Evolutionary conservation across 2,329 filamentous ascomycete species (phyloP), one percentile per base, ranked within the genome.

Genomic region (Diplodia seriata): DNA sequence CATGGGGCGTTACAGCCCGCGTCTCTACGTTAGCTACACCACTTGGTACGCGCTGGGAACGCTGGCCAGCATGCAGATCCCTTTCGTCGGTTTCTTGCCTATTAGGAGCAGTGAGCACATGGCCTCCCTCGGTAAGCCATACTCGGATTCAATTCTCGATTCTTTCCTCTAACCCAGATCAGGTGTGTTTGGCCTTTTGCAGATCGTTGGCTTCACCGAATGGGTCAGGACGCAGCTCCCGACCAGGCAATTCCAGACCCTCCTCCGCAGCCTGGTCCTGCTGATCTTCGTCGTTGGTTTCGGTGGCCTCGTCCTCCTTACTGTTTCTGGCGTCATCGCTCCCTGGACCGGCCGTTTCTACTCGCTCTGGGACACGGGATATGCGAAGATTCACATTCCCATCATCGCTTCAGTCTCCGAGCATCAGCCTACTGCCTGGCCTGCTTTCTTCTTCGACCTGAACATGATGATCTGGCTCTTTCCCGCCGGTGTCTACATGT

Each of bases 361-460:
- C 84, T 99, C 96, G 26, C 89, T 99, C 38, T 99, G 94, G 93
- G 96, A 99, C 79, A 99, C 95, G 6, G 91, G 93, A 74, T 99
- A 99, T 78, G 95, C 95, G 75, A 99, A 99, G 86, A 96, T 98
- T 71, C 95, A 99, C 77, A 99, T 99, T 77, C 95, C 95, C 70
- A 99, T 99, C 77, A 99, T 99, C 79, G 95, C 95, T 3, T 99
- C 95, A n/a, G 95, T 99, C 56, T 99, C 95, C 1, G 95, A 99
- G 83, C 95, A 99, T 83, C 95, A 99, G 83, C 95, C 95, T 66
- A 99, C 95, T 47, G 95, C 95, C 53, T 99, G 95, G 95, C 95
- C 95, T 2, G 93, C 96, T 18, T 99, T 97, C 86, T 99, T 99
- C 85, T 99, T 99, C 80, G 95, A 99, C 76, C 86, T 99, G 74